Conservation (phyloP, 495 filamentous ascomycete genomes). For the Penicillium verhagenii region DNA sequence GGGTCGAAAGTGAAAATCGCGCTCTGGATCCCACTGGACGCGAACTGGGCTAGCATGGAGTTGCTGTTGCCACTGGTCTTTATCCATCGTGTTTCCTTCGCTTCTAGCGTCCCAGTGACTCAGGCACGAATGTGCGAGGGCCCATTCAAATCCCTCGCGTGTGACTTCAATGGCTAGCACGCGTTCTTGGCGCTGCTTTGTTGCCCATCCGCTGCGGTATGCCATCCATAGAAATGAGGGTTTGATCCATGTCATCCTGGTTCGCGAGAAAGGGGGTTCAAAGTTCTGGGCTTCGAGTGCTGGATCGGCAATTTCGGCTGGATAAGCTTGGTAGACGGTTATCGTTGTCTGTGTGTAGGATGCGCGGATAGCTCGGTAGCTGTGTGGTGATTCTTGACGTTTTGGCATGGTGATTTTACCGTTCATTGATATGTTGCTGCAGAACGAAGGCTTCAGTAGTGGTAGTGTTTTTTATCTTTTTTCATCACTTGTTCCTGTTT, state of each 20-base stretch:
- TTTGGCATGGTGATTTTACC: background rate
- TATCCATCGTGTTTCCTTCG: background rate
- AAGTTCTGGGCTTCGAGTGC: conserved; percentile 53
- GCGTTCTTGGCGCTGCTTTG: conserved; percentile 49
- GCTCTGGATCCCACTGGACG: conserved; percentile 66
- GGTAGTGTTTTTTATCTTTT: too few relatives aligned
- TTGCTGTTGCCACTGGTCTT: conserved; percentile 14
- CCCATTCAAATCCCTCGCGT: conserved; percentile 39
- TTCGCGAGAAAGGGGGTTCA: conserved; percentile 46
- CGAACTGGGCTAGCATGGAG: conserved; percentile 40
- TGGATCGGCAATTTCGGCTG: conserved; percentile 48
- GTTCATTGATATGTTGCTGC: too few relatives aligned
- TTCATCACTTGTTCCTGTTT: too few relatives aligned
- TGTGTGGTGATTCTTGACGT: background rate
- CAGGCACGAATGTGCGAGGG: conserved; percentile 32
- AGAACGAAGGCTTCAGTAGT: too few relatives aligned
- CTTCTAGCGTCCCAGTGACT: conserved; percentile 12
- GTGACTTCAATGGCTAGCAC: conserved; percentile 55
- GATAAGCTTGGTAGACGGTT: conserved; percentile 65
- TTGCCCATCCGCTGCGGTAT: conserved; percentile 55
- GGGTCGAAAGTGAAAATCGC: conserved; percentile 38
- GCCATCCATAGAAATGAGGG: conserved; percentile 67
- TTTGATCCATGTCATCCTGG: conserved; percentile 68
- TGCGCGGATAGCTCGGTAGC: conserved; percentile 55
- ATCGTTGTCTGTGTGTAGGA: conserved; percentile 46